These are phyloP conservation scores for Aurantiochytrium sp. DNA, from an alignment of 108 stramenopile genomes.

Conservation along the genomic window DNA sequence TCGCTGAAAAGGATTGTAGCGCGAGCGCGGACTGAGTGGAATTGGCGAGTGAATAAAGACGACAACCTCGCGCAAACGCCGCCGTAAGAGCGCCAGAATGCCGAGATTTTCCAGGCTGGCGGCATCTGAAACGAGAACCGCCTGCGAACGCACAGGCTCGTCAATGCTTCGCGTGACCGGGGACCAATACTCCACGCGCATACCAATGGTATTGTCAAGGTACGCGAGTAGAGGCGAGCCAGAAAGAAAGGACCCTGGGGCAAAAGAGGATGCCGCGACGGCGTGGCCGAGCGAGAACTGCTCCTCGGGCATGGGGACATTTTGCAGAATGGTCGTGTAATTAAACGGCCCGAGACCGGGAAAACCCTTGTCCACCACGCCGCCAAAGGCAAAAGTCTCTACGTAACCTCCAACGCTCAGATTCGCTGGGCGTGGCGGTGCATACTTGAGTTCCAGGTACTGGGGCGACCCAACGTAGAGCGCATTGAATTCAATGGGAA, in stretches of 20 bases:
- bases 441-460: not conserved
- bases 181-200: conserved; percentile 7
- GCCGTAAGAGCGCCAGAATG: not conserved
- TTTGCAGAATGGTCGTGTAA: not conserved
- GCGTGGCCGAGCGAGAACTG: not conserved
- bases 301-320: not conserved
- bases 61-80: not conserved
- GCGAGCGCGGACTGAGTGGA: not conserved
- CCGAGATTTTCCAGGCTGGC: not conserved
- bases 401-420: not conserved
- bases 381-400: not conserved
- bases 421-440: not conserved
- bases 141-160: not conserved
- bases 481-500: not conserved
- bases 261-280: not conserved
- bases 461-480: not conserved
- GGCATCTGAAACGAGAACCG: not conserved
- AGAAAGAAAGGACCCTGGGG: not conserved
- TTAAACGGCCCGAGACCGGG: not conserved
- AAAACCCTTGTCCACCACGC: not conserved
- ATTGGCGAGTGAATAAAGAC: conserved; percentile 1
- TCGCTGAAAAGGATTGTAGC: not conserved
- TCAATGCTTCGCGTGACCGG: not conserved
- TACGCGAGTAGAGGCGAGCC: not conserved
- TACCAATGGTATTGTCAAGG: not conserved